Conservation (phyloP, 2,329 filamentous ascomycete species). For the Exophiala sp. region DNA sequence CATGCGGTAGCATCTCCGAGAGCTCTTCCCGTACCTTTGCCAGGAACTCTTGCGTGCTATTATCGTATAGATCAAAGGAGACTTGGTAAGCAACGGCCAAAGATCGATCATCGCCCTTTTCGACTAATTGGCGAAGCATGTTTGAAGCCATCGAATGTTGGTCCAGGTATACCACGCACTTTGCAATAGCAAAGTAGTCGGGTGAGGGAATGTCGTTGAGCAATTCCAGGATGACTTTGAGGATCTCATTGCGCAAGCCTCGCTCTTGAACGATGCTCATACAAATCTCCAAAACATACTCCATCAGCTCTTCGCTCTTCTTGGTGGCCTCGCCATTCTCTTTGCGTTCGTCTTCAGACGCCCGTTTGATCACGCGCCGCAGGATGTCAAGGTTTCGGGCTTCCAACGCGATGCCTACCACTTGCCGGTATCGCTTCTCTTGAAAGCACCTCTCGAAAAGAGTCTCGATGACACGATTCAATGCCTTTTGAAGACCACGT, state of each 20-base stretch:
- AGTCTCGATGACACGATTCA: conserved; percentile 78
- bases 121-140: conserved; percentile 75
- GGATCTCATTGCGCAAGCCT: conserved; percentile 72
- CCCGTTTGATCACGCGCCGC: conserved; percentile 76
- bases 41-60: conserved; percentile 94
- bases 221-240: conserved; percentile 89
- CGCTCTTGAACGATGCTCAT: conserved; percentile 97
- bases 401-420: conserved; percentile 93
- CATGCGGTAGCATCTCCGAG: conserved; percentile 50
- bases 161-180: conserved; percentile 93
- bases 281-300: conserved; percentile 91
- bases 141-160: conserved; percentile 83
- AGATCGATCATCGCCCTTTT: conserved; percentile 69
- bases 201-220: conserved; percentile 86
- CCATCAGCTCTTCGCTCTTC: conserved; percentile 86
- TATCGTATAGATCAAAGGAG: conserved; percentile 96
- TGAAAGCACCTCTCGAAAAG: conserved; percentile 86
- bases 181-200: conserved; percentile 96
- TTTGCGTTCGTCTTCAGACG: conserved; percentile 76
- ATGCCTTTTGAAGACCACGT: conserved; percentile 66
- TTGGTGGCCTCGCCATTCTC: conserved; percentile 51
- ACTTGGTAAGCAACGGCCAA: conserved; percentile 92
- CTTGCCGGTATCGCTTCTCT: conserved; percentile 84
- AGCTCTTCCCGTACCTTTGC: conserved; percentile 80
- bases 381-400: conserved; percentile 87